These are phyloP conservation scores for Melaleuca alternifolia DNA, from an alignment of 345 rosid genomes.

Conservation along the genomic window DNA sequence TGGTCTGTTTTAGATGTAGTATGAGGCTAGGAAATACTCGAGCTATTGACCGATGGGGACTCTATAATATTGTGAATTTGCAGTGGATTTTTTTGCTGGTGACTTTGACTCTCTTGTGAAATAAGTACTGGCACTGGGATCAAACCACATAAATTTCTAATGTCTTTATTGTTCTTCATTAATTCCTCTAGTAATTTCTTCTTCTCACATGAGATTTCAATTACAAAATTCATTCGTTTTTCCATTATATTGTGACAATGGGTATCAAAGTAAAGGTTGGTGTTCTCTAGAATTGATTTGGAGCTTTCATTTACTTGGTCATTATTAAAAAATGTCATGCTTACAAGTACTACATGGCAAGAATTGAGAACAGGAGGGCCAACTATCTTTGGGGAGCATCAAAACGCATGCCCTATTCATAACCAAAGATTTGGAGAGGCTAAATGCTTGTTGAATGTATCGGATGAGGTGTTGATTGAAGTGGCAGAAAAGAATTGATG, in stretches of 20 bases:
- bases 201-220: neutral
- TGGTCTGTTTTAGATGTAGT: neutral
- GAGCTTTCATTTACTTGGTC: neutral
- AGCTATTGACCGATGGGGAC: neutral
- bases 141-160: neutral
- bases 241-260: neutral
- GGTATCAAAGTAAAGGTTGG: neutral
- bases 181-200: neutral
- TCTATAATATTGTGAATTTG: neutral
- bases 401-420: neutral
- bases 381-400: neutral
- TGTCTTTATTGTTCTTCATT: neutral
- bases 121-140: neutral
- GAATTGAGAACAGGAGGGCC: neutral
- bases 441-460: neutral
- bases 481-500: neutral
- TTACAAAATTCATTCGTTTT: neutral
- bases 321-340: neutral
- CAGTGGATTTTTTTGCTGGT: neutral
- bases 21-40: neutral
- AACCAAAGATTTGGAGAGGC: neutral
- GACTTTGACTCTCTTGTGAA: neutral
- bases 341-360: neutral
- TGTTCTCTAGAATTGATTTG: neutral
- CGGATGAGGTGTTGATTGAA: neutral